Evolutionary conservation across 202 grass and related monocot genomes (phyloP).

Genomic region (Saccharum hybrid): DNA sequence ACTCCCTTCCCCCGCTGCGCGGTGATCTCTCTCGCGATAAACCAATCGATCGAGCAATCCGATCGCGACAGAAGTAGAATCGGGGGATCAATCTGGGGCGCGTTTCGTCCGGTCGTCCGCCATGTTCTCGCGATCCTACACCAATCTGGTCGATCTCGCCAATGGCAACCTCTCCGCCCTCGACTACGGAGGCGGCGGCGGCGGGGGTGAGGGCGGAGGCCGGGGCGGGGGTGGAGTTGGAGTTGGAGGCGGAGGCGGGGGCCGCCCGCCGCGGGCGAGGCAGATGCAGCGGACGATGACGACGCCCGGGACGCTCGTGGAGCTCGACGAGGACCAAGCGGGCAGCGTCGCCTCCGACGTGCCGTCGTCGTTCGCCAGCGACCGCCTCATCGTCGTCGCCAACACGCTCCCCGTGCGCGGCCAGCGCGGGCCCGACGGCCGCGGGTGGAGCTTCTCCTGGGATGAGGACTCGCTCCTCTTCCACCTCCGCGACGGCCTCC

Average conservation of each 20-base stretch:
- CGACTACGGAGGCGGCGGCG: slow-evolving; percentile 41
- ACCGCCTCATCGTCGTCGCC: slow-evolving; percentile 72
- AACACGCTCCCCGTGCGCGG: slow-evolving; percentile 63
- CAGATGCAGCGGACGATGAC: slow-evolving; percentile 64
- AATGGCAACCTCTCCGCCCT: slow-evolving; percentile 66
- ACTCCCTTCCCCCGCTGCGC: not conserved
- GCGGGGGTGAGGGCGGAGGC: not conserved
- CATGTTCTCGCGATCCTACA: slow-evolving; percentile 79
- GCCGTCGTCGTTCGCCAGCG: slow-evolving; percentile 56
- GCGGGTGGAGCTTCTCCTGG: slow-evolving; percentile 66
- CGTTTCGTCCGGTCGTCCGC: slow-evolving; percentile 31
- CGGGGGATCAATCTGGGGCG: not conserved
- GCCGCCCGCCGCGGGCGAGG: slow-evolving; percentile 46
- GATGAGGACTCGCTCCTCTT: slow-evolving; percentile 77
- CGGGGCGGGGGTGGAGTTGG: not conserved
- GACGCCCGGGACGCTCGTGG: slow-evolving; percentile 55
- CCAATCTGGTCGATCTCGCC: slow-evolving; percentile 71
- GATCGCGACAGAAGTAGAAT: too few relatives aligned
- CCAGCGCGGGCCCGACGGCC: slow-evolving; percentile 54
- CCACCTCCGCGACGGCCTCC: slow-evolving; percentile 77
- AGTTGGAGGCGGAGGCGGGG: not conserved
- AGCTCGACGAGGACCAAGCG: slow-evolving; percentile 54
- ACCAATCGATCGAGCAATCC: not conserved
- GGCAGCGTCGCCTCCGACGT: slow-evolving; percentile 65
- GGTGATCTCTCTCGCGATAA: slow-evolving; percentile 16